Base-by-base conservation (phyloP, 495 filamentous ascomycete species). In the Annulohypoxylon stygium region DNA sequence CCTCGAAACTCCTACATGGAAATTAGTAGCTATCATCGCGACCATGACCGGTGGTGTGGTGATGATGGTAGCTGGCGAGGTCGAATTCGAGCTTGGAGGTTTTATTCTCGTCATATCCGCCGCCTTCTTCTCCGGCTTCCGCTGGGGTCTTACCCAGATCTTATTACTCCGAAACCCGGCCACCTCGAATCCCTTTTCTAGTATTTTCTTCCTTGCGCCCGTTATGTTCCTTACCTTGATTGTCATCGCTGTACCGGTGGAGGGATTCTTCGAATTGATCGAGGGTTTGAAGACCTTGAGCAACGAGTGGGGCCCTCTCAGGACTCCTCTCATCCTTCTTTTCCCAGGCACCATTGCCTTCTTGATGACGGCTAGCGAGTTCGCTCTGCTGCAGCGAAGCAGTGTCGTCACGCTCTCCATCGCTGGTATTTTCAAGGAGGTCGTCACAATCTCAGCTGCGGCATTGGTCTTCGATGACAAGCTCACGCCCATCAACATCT, bases 361-460 rank as follows among this genome's bases (percentile, higher is more conserved):
- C 76, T 87, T 94, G 55, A 99, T 99, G 97, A 97, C 96, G 36
- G 88, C 93, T 0, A 93, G 93, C 51, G 97, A 99, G 82, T 99
- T 98, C 75, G 95, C 97, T 51, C 87, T 99, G 33, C 86, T 99
- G 48, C 91, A 98, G 85, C 93, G 97, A 36, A 98, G 95, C 4
- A 94, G 91, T 5, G 97, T 99, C 60, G 97, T 99, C 54, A 98
- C 97, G 0, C 87, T 99, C 55, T 94, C 91, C 58, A 98, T 99
- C 63, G 97, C 94, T 71, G 97, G 97, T 54, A 99, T 98, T 60
- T 98, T 99, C 86, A 99, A 99, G 81, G 97, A 99, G 82, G 97
- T 97, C 10, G 90, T 99, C 60, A 99, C 97, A 5, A 98, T 99
- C 77, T 90, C 89, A 43, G 93, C 93, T 1, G 97, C 96, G 0